A percentile compares a stretch with the other conserved stretches of the same genome.
These are phyloP conservation scores for Silene conica DNA, from an alignment of 148 eudicot species.

Conservation along the genomic window DNA sequence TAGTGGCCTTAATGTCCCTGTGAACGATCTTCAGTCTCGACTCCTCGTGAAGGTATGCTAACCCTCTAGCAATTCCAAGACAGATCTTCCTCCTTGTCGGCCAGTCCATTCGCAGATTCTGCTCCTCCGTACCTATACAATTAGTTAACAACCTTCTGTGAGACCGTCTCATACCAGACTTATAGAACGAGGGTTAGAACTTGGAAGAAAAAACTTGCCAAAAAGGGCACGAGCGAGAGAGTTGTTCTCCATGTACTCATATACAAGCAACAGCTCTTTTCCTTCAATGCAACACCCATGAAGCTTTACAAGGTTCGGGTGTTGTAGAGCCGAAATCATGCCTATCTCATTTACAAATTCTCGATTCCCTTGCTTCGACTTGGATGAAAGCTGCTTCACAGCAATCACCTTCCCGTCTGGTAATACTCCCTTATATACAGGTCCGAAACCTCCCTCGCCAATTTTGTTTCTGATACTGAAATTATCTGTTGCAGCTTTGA, in stretches of 20 bases:
- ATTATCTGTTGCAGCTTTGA: conserved; percentile 66
- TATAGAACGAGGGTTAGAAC: not conserved
- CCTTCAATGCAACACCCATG: conserved; percentile 78
- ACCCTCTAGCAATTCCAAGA: conserved; percentile 49
- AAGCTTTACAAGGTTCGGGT: conserved; percentile 83
- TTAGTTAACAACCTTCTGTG: not conserved
- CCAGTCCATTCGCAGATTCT: conserved; percentile 42
- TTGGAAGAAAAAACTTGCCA: conserved; percentile 31
- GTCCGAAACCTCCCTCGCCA: conserved; percentile 92
- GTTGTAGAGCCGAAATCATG: conserved; percentile 84
- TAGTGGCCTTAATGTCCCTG: conserved; percentile 80
- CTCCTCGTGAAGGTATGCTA: conserved; percentile 62
- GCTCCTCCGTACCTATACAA: conserved; percentile 34
- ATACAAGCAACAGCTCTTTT: conserved; percentile 59
- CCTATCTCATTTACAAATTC: conserved; percentile 78
- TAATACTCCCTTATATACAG: conserved; percentile 84
- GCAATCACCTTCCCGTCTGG: conserved; percentile 71
- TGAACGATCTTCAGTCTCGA: conserved; percentile 65
- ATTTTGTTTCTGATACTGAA: conserved; percentile 59
- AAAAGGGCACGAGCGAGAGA: conserved; percentile 75
- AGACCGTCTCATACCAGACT: not conserved
- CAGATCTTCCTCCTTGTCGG: conserved; percentile 41
- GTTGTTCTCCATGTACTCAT: conserved; percentile 82
- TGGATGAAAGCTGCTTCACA: conserved; percentile 84
- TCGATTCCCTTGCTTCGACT: conserved; percentile 73